phyloP scores from a whole-genome alignment of 1,284 basidiomycete genomes.

The Irpex sp. region DNA sequence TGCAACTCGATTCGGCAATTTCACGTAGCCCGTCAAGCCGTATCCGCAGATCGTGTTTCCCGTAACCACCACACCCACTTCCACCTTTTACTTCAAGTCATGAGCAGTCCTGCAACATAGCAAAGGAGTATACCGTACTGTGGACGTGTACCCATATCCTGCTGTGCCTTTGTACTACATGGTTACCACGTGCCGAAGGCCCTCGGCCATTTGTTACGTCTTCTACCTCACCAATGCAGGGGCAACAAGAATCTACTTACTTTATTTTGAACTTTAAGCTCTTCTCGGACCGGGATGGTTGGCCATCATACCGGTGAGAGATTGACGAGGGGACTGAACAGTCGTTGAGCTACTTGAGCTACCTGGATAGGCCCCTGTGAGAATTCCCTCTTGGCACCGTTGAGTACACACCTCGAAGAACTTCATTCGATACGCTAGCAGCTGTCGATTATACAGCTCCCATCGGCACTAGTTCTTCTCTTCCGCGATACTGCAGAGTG shows the following conservation, averaged over 20 bases:
- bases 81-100: not conserved
- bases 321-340: not conserved
- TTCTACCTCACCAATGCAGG: not conserved
- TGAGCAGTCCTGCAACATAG: not conserved
- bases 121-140: no score
- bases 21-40: not conserved
- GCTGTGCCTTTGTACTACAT: not conserved
- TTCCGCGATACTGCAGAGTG: no score
- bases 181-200: no score
- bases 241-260: not conserved
- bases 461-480: no score
- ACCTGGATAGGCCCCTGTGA: no score
- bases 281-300: not conserved
- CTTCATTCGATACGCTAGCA: no score
- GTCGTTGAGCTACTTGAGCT: no score
- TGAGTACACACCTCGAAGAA: no score
- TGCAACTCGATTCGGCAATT: not conserved
- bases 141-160: not conserved
- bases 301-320: not conserved
- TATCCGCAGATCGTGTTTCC: not conserved
- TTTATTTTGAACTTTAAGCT: not conserved
- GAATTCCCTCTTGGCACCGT: no score
- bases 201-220: not conserved
- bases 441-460: no score
- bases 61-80: not conserved